Evolutionary conservation across 2,329 filamentous ascomycete genomes (phyloP), one percentile per base, ranked within the genome.

Genomic region (Phoma sp.): DNA sequence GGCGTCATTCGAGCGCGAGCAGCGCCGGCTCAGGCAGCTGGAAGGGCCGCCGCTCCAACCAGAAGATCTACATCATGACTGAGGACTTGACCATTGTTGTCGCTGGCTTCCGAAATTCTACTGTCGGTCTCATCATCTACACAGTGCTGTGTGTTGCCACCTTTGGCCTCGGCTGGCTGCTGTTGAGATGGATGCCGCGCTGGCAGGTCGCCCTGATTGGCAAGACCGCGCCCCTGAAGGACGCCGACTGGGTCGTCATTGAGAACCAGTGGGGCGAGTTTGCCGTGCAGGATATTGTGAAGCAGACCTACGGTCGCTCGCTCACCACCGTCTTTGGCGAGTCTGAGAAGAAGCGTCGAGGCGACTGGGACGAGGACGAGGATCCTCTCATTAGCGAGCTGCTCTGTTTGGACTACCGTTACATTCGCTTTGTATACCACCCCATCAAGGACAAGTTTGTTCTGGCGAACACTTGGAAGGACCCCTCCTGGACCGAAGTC

Each of bases 241-340:
- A 89, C 49, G 95, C 91, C 67, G 83, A 90, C 55, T 99, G 96
- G 95, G 88, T 96, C 38, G 93, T 96, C 25, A 85, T 98, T 60
- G 95, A 97, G 83, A 97, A 99, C 68, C 92, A 98, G 82, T 98
- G 95, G 93, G 89, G 90, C 44, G 93, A 98, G 74, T 89, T 98
- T 74, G 82, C 83, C 10, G 84, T 95, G n/a, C 84, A 96, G 67
- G 70, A 86, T 44, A 82, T 98, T 10, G 80, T 82, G 53, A 79
- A 74, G 41, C 78, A 86, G 61, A 72, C 71, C 7, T 89, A 88
- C 68, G 85, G 82, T 7, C 82, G 84, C 52, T 80, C 83, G n/a
- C 74, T 89, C 36, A 88, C 86, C 2, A 86, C 85, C 0, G 81
- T 89, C 0, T 93, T 93, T 69, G 89, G 90, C 0, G 74, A 82